A percentile compares a stretch with the other conserved stretches of the same genome.
Evolutionary conservation across 805 yeast species (phyloP).

Genomic region (Debaryomyces prosopidis): DNA sequence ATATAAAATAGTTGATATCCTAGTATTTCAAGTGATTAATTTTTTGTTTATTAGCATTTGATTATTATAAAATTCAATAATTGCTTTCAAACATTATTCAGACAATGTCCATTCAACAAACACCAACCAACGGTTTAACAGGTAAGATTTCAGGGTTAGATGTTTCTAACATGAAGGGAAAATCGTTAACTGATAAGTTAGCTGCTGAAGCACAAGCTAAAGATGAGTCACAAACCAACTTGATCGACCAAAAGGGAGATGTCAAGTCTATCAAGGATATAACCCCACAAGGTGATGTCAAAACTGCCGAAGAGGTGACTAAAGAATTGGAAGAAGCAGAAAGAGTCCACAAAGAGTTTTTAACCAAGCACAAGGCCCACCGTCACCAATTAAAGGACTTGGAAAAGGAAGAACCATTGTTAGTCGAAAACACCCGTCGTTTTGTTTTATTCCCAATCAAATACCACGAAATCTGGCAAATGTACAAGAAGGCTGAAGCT

Average conservation of each 20-base stretch:
- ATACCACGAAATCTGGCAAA: conserved; percentile 98
- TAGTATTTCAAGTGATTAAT: neutral
- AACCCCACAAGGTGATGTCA: conserved; percentile 16
- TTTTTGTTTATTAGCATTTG: neutral
- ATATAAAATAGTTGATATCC: neutral
- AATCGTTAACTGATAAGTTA: conserved; percentile 41
- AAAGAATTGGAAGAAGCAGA: conserved; percentile 24
- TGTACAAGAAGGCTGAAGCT: conserved; percentile 98
- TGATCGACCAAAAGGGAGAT: conserved; percentile 9
- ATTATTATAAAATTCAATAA: neutral
- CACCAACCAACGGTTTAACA: conserved; percentile 53
- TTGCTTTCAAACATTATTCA: neutral
- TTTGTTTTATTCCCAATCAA: conserved; percentile 94
- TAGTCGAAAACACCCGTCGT: conserved; percentile 80
- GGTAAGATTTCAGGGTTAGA: conserved; percentile 44
- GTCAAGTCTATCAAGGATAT: conserved; percentile 19
- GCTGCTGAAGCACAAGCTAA: conserved; percentile 42
- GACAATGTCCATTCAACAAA: conserved; percentile 57
- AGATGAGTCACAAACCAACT: conserved; percentile 26
- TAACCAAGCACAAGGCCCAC: conserved; percentile 63
- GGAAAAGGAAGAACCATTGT: conserved; percentile 88
- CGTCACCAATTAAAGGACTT: conserved; percentile 70
- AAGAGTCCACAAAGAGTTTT: conserved; percentile 54
- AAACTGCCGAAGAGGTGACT: conserved; percentile 19
- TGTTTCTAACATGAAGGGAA: conserved; percentile 30